phyloP scores from a whole-genome alignment of 208 protist species.

The Trypanosoma rangeli region DNA sequence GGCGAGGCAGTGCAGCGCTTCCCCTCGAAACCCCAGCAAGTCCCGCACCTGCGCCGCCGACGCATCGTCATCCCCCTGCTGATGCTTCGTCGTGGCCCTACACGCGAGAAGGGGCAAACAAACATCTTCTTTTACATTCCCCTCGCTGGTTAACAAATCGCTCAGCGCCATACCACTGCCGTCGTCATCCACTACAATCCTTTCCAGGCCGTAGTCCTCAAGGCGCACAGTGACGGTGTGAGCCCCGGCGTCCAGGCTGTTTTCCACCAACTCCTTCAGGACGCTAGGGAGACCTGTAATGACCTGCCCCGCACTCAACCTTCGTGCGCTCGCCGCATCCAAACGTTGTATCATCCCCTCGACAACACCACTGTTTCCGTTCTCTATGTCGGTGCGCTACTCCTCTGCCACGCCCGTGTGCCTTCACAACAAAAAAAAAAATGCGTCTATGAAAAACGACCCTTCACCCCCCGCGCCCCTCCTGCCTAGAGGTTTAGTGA shows the following conservation, averaged over 20 bases:
- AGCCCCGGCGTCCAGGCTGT: conserved; percentile 81
- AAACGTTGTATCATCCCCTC: conserved; percentile 63
- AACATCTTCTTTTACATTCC: conserved; percentile 29
- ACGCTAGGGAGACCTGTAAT: conserved; percentile 82
- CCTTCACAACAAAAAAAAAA: neutral
- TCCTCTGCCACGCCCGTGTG: neutral
- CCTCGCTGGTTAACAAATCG: conserved; percentile 37
- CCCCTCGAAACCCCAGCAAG: conserved; percentile 95
- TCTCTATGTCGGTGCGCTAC: too few relatives aligned
- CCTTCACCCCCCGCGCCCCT: too few relatives aligned
- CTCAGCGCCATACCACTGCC: conserved; percentile 65
- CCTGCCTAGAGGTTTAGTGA: too few relatives aligned
- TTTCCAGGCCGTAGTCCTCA: conserved; percentile 61
- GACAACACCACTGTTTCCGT: too few relatives aligned
- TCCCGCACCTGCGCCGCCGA: conserved; percentile 6
- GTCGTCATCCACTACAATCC: conserved; percentile 84
- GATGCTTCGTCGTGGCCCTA: conserved; percentile 66
- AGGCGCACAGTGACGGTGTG: conserved; percentile 57
- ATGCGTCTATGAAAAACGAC: too few relatives aligned
- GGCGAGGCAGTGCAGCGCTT: conserved; percentile 96
- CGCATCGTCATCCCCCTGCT: neutral
- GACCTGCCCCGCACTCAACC: conserved; percentile 81
- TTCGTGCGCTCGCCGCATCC: conserved; percentile 66
- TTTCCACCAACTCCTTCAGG: conserved; percentile 89
- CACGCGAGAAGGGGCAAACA: conserved; percentile 56